phyloP scores from a whole-genome alignment of 139 green algal species.

The Desmodesmus armatus region DNA sequence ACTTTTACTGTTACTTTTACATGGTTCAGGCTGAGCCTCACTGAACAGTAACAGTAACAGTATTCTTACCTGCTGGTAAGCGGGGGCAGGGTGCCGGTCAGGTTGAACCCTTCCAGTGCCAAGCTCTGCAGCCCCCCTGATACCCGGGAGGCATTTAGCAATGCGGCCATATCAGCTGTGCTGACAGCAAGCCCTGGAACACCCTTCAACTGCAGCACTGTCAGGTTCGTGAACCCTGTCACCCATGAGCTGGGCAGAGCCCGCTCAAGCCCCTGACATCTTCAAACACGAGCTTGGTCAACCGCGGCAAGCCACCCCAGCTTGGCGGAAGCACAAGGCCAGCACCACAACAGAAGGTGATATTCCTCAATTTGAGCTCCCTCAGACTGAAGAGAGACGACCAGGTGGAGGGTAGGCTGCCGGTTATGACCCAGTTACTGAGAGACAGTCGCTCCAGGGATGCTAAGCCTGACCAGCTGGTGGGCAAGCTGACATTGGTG shows the following conservation, averaged over 20 bases:
- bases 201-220: not conserved
- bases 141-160: not conserved
- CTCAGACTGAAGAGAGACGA: not conserved
- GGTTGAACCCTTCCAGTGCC: not conserved
- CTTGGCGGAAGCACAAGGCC: not conserved
- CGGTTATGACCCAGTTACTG: not conserved
- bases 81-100: constrained; percentile 36
- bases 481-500: not conserved
- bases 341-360: not conserved
- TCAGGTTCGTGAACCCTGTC: not conserved
- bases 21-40: too few species aligned
- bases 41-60: too few species aligned
- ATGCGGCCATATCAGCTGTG: not conserved
- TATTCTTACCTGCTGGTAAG: not conserved
- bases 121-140: not conserved
- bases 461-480: not conserved
- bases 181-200: not conserved
- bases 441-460: not conserved
- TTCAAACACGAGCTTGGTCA: not conserved
- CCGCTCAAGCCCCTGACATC: constrained; percentile 2
- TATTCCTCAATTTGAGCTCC: not conserved
- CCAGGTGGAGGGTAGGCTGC: not conserved
- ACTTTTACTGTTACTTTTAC: too few species aligned
- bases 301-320: not conserved
- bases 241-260: constrained; percentile 12